Evolutionary conservation across 2,329 filamentous ascomycete genomes (phyloP).

Genomic region (Lachnellula occidentalis): DNA sequence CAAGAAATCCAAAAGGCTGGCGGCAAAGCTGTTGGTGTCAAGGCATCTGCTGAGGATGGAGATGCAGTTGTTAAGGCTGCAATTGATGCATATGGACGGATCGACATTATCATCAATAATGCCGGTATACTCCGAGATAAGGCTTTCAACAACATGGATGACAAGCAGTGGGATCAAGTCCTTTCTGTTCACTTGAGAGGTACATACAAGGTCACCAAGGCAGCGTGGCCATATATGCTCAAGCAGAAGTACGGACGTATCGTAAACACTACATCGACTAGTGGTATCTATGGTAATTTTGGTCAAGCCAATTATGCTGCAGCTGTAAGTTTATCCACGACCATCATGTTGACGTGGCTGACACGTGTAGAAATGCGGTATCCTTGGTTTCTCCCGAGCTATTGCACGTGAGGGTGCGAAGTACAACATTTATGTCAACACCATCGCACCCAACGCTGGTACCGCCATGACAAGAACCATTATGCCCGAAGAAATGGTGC

Average conservation of each 20-base stretch:
- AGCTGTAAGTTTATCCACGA: conserved; percentile 52
- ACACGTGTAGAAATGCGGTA: conserved; percentile 67
- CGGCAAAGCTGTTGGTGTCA: conserved; percentile 86
- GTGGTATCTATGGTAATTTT: conserved; percentile 98
- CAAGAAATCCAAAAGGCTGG: conserved; percentile 87
- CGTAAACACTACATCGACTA: conserved; percentile 94
- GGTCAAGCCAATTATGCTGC: conserved; percentile 97
- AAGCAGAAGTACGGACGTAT: conserved; percentile 99
- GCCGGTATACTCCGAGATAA: conserved; percentile 97
- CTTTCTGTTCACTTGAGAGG: conserved; percentile 88
- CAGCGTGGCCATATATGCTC: conserved; percentile 93
- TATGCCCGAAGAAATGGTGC: conserved; percentile 93
- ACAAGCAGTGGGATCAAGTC: conserved; percentile 87
- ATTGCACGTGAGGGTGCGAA: conserved; percentile 90
- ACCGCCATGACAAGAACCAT: conserved; percentile 92
- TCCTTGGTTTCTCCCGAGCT: conserved; percentile 90
- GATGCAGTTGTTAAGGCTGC: conserved; percentile 87
- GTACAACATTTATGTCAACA: conserved; percentile 98
- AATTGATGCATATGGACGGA: conserved; percentile 86
- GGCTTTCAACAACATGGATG: conserved; percentile 96
- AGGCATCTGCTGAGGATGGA: conserved; percentile 89
- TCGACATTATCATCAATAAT: conserved; percentile 97
- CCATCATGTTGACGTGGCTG: conserved; percentile 29
- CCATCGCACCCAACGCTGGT: conserved; percentile 94
- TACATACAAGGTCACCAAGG: conserved; percentile 95